Conservation (phyloP, 1,284 basidiomycete genomes). For the Mycena citricolor region DNA sequence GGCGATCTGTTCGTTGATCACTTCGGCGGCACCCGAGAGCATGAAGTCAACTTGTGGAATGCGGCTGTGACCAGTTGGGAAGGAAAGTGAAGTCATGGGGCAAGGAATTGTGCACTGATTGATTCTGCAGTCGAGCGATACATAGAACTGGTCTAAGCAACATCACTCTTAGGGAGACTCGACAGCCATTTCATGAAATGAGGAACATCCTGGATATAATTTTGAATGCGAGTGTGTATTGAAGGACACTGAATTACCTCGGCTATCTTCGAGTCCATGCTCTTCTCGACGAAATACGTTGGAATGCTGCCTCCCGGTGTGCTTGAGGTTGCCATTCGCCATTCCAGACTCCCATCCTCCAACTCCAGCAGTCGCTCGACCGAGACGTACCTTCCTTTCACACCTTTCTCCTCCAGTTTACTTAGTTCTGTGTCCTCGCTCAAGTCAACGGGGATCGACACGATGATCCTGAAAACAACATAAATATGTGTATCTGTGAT, state of each 20-base stretch:
- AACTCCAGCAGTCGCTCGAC: constrained; percentile 67
- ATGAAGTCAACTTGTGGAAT: constrained; percentile 86
- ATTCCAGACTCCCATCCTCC: constrained; percentile 65
- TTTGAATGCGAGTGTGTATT: constrained; percentile 6
- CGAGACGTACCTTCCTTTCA: constrained; percentile 66
- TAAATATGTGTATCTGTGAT: background rate
- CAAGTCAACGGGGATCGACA: constrained; percentile 74
- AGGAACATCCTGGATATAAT: constrained; percentile 56
- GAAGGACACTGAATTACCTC: constrained; percentile 41
- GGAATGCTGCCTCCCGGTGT: constrained; percentile 70
- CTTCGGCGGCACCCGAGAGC: constrained; percentile 87
- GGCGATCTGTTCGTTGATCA: constrained; percentile 92
- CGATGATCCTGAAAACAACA: constrained; percentile 48
- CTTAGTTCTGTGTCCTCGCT: constrained; percentile 54
- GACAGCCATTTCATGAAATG: constrained; percentile 53
- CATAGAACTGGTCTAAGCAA: constrained; percentile 70
- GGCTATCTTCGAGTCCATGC: constrained; percentile 30
- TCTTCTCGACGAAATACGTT: constrained; percentile 18
- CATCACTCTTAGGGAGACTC: constrained; percentile 27
- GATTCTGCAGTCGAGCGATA: constrained; percentile 73
- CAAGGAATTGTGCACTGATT: constrained; percentile 10
- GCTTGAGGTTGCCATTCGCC: constrained; percentile 80
- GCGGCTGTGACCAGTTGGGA: constrained; percentile 94
- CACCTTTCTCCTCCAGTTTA: constrained; percentile 64
- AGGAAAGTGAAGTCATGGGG: constrained; percentile 49